Base-by-base conservation (phyloP, 306 rosid genomes). In the Calophaca sinica region DNA sequence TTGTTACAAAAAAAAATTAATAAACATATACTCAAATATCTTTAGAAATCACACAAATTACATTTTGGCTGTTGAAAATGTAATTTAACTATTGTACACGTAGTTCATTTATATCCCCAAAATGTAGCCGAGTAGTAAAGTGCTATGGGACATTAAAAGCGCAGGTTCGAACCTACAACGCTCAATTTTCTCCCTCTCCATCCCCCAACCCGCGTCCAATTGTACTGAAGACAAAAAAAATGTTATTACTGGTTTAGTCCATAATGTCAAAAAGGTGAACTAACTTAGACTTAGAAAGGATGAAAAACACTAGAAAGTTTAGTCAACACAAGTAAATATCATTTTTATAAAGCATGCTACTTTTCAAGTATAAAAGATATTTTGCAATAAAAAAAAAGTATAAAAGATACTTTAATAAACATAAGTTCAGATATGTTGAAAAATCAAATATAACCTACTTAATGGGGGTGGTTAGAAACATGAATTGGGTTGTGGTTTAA, bases 311-410 rank as follows among this genome's bases (percentile, higher is more conserved):
- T 15, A 46, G 32, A 26, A 32, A 57, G 59, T 36, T 2, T 68
- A 59, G 75, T 48, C 35, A 68, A 20, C 26, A 20, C 12, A 9
- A 77, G 35, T 58, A 49, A 62, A 36, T 36, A 51, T 9, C 78
- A 14, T 36, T 33, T 45, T 60, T 70, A 31, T 41, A 5, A 5
- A 1, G 26, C 26, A 20, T 20, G 26, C 26, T 20, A 20, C 26
- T 20, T 20, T 20, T n/a, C n/a, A 35, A 39, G 6, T 6, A 39
- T 4, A 39, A 39, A 6, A 4, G 4, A 39, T 6, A 39, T 60
- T 58, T 29, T 5, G n/a, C n/a, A 6, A 14, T 44, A 13, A 51
- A 14, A 4, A 3, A 33, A 33, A 35, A 39, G 6, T 6, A 39
- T 4, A 39, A 39, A 6, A 4, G 4, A 39, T 6, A 39, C 33